Evolutionary conservation across 2,329 filamentous ascomycete genomes (phyloP).

Genomic region (Malbranchea cinnamomea): DNA sequence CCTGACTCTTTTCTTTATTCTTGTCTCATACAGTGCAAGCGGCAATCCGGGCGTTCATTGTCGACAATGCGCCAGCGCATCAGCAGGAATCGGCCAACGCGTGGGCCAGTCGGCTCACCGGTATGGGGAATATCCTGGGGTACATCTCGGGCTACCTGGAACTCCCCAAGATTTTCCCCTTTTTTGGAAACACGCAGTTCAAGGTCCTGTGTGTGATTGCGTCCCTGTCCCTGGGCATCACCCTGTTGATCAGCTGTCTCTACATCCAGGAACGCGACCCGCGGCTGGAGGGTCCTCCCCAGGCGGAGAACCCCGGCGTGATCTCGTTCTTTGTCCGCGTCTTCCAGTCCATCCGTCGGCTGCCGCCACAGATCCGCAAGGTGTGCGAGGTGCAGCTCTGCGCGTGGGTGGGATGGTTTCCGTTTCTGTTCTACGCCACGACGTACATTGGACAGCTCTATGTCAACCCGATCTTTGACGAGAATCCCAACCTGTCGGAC

Average conservation of each 20-base stretch:
- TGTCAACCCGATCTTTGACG: constrained; percentile 62
- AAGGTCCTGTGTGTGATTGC: constrained; percentile 82
- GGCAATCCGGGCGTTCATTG: constrained; percentile 77
- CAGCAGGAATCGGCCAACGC: constrained; percentile 90
- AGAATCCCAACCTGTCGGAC: constrained; percentile 62
- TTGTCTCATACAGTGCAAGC: constrained; percentile 53
- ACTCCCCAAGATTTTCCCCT: constrained; percentile 58
- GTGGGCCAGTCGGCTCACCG: constrained; percentile 78
- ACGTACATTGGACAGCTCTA: constrained; percentile 91
- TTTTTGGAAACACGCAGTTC: constrained; percentile 78
- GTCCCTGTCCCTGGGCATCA: constrained; percentile 53
- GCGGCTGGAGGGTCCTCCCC: constrained; percentile 49
- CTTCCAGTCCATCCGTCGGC: constrained; percentile 56
- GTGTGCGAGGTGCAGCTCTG: constrained; percentile 75
- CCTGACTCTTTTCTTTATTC: too few species aligned
- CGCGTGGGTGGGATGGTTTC: constrained; percentile 92
- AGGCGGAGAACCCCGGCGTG: constrained; percentile 48
- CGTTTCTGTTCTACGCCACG: constrained; percentile 87
- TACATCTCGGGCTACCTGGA: constrained; percentile 78
- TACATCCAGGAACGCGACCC: constrained; percentile 69
- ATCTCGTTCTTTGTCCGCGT: constrained; percentile 67
- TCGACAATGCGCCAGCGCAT: constrained; percentile 81
- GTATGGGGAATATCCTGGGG: constrained; percentile 78
- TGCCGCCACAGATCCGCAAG: constrained; percentile 67
- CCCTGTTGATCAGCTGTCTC: constrained; percentile 54